Conservation (phyloP, 1,284 basidiomycete genomes). For the Heterobasidion irregulare region DNA sequence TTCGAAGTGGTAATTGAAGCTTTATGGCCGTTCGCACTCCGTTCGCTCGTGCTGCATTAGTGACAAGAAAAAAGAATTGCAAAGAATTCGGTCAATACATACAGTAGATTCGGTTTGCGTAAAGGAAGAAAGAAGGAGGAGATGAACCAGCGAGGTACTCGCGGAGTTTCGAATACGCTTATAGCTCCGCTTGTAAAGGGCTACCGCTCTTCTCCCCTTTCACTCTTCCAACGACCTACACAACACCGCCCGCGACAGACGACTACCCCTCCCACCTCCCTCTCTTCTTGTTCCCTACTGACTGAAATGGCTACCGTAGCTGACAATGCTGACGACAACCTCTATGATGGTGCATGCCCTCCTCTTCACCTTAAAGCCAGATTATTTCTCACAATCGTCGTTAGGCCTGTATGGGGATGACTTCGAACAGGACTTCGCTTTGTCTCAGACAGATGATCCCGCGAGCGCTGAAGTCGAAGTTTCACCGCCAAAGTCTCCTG, state of each 20-base stretch:
- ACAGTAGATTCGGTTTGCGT: no score
- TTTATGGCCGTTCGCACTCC: no score
- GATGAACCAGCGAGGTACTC: not conserved
- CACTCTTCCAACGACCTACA: not conserved
- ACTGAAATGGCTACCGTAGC: constrained; percentile 7
- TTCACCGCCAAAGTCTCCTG: not conserved
- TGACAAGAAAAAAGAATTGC: no score
- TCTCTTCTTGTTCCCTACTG: not conserved
- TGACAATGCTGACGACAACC: constrained; percentile 12
- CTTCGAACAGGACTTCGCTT: constrained; percentile 29
- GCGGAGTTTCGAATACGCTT: not conserved
- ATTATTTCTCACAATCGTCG: not conserved
- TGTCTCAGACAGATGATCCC: constrained; percentile 22
- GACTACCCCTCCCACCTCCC: not conserved
- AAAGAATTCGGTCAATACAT: no score
- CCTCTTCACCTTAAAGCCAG: not conserved
- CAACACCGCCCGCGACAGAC: not conserved
- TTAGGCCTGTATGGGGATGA: constrained; percentile 30
- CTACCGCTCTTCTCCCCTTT: not conserved
- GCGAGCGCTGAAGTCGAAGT: not conserved
- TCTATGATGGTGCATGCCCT: constrained; percentile 10
- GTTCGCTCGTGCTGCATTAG: no score
- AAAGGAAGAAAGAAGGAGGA: no score
- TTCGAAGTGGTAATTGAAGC: no score
- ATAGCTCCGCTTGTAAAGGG: not conserved